phyloP scores from a whole-genome alignment of 345 rosid genomes.

The Corchorus olitorius region DNA sequence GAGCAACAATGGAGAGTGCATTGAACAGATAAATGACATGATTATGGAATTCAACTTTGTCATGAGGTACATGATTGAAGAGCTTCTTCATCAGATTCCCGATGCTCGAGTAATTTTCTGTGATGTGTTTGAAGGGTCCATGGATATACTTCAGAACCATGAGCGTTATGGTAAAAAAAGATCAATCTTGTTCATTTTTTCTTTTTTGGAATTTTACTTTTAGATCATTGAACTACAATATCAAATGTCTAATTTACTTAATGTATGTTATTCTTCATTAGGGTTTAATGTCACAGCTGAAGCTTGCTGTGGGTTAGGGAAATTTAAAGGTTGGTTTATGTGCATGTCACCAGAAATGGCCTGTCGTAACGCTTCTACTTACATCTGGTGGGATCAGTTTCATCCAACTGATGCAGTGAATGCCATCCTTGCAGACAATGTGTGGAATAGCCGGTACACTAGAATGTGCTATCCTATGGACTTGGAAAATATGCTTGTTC shows the following conservation, averaged over 20 bases:
- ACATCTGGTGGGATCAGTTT: slow-evolving; percentile 93
- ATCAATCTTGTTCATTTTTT: neutral
- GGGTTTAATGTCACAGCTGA: slow-evolving; percentile 73
- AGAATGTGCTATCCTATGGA: slow-evolving; percentile 84
- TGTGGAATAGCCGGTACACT: slow-evolving; percentile 77
- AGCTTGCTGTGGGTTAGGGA: slow-evolving; percentile 90
- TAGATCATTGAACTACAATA: neutral
- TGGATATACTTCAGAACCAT: slow-evolving; percentile 76
- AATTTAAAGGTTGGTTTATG: slow-evolving; percentile 81
- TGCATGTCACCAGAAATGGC: slow-evolving; percentile 85
- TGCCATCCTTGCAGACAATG: slow-evolving; percentile 81
- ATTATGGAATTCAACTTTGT: slow-evolving; percentile 74
- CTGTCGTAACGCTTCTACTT: slow-evolving; percentile 59
- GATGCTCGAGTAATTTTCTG: slow-evolving; percentile 66
- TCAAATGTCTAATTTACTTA: neutral
- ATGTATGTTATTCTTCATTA: slow-evolving; percentile 34
- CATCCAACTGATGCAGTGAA: slow-evolving; percentile 90
- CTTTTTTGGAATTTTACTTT: neutral
- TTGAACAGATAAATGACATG: slow-evolving; percentile 73
- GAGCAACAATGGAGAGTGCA: slow-evolving; percentile 74
- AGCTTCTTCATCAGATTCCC: slow-evolving; percentile 60
- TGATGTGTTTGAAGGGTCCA: slow-evolving; percentile 76
- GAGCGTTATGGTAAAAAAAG: slow-evolving; percentile 58
- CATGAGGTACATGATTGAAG: slow-evolving; percentile 69
- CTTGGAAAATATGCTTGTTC: slow-evolving; percentile 52